Evolutionary conservation across 306 rosid genomes (phyloP).

Genomic region (Leucaena leucocephala): DNA sequence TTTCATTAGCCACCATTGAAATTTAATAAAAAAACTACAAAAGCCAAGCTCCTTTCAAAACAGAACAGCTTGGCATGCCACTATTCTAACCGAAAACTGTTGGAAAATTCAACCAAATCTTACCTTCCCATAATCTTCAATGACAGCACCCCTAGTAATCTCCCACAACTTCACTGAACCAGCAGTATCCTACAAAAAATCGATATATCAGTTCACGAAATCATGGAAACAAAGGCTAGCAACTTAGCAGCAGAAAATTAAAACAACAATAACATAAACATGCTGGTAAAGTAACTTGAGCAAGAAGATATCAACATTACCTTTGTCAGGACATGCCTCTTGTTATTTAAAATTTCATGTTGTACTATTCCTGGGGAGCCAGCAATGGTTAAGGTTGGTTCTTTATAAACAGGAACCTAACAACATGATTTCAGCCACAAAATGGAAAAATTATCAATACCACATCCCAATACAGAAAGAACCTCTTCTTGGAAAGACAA

Average conservation of each 20-base stretch:
- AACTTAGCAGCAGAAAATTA: conserved; percentile 21
- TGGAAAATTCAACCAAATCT: conserved; percentile 31
- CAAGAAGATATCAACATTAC: conserved; percentile 50
- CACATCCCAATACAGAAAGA: conserved; percentile 31
- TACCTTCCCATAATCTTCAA: conserved; percentile 97
- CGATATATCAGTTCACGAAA: conserved; percentile 36
- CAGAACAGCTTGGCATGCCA: conserved; percentile 33
- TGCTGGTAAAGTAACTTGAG: conserved; percentile 18
- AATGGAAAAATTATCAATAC: conserved; percentile 34
- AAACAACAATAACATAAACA: conserved; percentile 26
- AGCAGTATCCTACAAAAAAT: conserved; percentile 72
- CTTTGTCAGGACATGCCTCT: conserved; percentile 95
- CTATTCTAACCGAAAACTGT: conserved; percentile 23
- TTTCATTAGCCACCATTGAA: conserved; percentile 32
- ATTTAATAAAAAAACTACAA: conserved; percentile 27
- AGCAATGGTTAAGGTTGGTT: conserved; percentile 69
- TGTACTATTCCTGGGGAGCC: conserved; percentile 93
- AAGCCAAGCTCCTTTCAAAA: conserved; percentile 5
- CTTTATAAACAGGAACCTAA: conserved; percentile 91
- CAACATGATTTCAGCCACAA: conserved; percentile 33
- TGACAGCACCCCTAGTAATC: conserved; percentile 82
- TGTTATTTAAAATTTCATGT: conserved; percentile 92
- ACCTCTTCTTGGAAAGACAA: conserved; percentile 30
- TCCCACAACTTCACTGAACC: conserved; percentile 98
- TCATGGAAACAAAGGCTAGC: conserved; percentile 8